phyloP scores from a whole-genome alignment of 169 alveolate genomes.

The Eimeria maxima region DNA sequence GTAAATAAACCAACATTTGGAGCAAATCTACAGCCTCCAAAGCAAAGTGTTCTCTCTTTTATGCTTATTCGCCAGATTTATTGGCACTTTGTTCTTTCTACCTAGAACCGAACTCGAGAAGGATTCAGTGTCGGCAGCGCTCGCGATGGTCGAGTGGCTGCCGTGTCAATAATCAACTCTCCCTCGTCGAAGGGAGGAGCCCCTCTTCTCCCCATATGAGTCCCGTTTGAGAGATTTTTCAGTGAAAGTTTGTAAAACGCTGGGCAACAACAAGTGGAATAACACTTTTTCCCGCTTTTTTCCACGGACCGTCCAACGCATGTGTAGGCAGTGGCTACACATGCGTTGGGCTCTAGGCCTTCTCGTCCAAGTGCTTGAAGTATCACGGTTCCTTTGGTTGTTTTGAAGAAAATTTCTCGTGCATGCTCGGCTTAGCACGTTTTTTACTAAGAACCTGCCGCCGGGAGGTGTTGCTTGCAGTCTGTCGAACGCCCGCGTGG shows the following conservation, averaged over 20 bases:
- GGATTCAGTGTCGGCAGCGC: slow-evolving; percentile 10
- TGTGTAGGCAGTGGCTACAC: slow-evolving; percentile 62
- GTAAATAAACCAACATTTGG: neutral
- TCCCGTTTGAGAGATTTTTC: neutral
- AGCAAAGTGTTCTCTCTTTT: neutral
- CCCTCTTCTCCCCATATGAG: neutral
- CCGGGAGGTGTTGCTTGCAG: slow-evolving; percentile 22
- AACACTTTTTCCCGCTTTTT: neutral
- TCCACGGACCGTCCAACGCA: slow-evolving; percentile 2
- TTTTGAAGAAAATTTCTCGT: neutral
- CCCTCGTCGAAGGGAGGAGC: neutral
- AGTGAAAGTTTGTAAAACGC: neutral
- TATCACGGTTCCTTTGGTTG: neutral
- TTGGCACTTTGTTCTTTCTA: neutral
- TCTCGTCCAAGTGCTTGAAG: neutral
- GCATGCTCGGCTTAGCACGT: neutral
- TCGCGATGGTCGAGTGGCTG: slow-evolving; percentile 50
- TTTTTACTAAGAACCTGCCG: neutral
- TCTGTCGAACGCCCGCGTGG: neutral
- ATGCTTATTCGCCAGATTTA: neutral
- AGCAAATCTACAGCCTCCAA: neutral
- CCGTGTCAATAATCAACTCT: neutral
- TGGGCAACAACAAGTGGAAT: neutral
- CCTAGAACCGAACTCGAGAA: neutral
- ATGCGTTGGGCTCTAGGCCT: slow-evolving; percentile 37